A percentile compares a stretch with the other conserved stretches of the same genome.
Conservation (phyloP, 495 filamentous ascomycete genomes). For the Aspergillus funiculosus region DNA sequence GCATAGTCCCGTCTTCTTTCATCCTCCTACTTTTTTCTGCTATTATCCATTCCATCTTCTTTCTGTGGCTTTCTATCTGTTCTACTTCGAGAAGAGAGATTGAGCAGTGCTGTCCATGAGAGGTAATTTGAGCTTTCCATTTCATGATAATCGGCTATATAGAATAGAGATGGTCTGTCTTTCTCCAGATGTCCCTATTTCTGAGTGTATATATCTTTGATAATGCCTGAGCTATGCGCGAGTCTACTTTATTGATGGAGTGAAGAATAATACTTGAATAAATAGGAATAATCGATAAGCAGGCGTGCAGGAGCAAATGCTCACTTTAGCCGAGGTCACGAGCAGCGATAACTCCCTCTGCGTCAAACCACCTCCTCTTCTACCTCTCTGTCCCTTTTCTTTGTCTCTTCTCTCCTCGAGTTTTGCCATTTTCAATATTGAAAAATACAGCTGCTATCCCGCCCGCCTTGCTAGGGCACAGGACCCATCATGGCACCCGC, state of each 20-base stretch:
- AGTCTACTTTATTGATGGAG: too few relatives aligned
- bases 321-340: slow-evolving; percentile 25
- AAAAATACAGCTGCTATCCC: background rate
- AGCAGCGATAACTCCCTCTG: slow-evolving; percentile 4
- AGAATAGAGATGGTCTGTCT: too few relatives aligned
- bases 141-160: too few relatives aligned
- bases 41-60: too few relatives aligned
- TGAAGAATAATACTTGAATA: too few relatives aligned
- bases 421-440: background rate
- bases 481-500: slow-evolving; percentile 15
- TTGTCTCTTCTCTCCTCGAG: background rate
- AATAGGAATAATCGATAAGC: too few relatives aligned
- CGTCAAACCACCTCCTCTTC: background rate
- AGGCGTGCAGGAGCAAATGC: background rate
- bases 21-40: background rate
- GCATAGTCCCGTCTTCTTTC: slow-evolving; percentile 9
- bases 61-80: background rate
- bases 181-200: too few relatives aligned
- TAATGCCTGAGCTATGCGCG: too few relatives aligned
- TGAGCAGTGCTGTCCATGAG: too few relatives aligned
- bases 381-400: too few relatives aligned
- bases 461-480: background rate
- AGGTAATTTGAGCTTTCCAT: too few relatives aligned
- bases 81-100: background rate
- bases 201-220: too few relatives aligned